These are phyloP conservation scores for Hydrangea macrophylla DNA, from an alignment of 148 eudicot genomes.

Conservation along the genomic window DNA sequence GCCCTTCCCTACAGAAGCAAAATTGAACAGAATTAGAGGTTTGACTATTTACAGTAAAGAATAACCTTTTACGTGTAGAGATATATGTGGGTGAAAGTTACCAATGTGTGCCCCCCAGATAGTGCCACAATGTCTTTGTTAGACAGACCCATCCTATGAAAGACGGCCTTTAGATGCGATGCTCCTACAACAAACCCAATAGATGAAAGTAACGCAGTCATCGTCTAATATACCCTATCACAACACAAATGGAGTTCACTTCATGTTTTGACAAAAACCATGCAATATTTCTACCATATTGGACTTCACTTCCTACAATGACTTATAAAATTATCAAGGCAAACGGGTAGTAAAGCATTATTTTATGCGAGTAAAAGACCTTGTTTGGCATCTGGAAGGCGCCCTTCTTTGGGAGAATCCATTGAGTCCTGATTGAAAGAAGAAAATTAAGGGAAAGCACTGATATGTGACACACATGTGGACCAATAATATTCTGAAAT, in stretches of 20 bases:
- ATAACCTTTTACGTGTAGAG: neutral
- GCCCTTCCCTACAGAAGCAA: slow-evolving; percentile 65
- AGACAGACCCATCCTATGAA: slow-evolving; percentile 78
- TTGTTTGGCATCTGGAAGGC: slow-evolving; percentile 80
- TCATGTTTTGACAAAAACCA: no score
- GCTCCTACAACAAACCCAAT: slow-evolving; percentile 38
- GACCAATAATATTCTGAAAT: no score
- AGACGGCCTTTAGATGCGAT: slow-evolving; percentile 63
- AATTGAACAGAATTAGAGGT: slow-evolving; percentile 8
- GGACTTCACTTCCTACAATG: no score
- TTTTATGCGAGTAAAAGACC: slow-evolving; percentile 30
- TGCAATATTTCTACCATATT: no score
- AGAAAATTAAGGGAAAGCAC: neutral
- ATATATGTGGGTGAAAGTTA: slow-evolving; percentile 16
- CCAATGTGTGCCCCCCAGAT: slow-evolving; percentile 93
- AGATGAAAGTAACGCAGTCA: neutral
- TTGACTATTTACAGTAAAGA: neutral
- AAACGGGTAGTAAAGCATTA: neutral
- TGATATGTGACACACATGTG: neutral
- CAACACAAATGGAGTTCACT: no score
- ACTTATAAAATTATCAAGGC: no score
- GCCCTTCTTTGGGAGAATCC: slow-evolving; percentile 70
- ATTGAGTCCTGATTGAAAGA: slow-evolving; percentile 42
- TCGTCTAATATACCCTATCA: neutral
- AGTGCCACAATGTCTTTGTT: slow-evolving; percentile 86